These are phyloP conservation scores for Peronospora farinosa DNA, from an alignment of 352 stramenopile species.

Conservation along the genomic window DNA sequence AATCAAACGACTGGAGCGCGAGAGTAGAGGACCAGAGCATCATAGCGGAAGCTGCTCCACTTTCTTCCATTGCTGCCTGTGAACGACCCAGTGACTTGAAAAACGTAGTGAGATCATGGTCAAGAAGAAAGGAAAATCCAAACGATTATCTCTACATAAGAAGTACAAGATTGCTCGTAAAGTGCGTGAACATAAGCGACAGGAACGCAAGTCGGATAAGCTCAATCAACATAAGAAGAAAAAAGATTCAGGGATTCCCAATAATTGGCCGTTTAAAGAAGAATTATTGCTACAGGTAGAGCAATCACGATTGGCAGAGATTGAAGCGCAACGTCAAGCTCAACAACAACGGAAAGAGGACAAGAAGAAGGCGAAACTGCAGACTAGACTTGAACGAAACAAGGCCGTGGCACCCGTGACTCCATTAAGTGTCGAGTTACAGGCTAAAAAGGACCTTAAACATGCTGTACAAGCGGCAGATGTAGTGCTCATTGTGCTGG, in stretches of 20 bases:
- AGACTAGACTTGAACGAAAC: conserved; percentile 19
- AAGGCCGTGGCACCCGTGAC: conserved; percentile 33
- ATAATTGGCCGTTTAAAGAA: conserved; percentile 98
- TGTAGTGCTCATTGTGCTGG: conserved; percentile 87
- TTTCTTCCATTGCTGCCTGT: not conserved
- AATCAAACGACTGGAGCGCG: conserved; percentile 39
- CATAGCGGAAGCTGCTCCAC: not conserved
- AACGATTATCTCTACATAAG: conserved; percentile 95
- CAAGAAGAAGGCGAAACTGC: conserved; percentile 61
- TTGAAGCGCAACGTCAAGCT: conserved; percentile 52
- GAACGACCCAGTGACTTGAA: not conserved
- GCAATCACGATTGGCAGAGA: conserved; percentile 68
- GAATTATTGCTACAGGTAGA: conserved; percentile 86
- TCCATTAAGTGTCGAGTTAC: conserved; percentile 64
- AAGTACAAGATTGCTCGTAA: conserved; percentile 97
- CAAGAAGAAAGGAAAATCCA: conserved; percentile 99
- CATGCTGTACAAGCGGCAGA: conserved; percentile 55
- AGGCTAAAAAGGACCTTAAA: conserved; percentile 77
- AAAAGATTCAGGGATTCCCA: conserved; percentile 97
- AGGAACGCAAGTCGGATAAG: conserved; percentile 91
- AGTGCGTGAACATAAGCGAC: conserved; percentile 91
- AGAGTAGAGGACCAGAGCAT: not conserved
- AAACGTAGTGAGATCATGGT: conserved; percentile 80
- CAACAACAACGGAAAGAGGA: conserved; percentile 58
- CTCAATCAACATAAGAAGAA: conserved; percentile 89